phyloP scores from a whole-genome alignment of 192 early-diverging fungal genomes.

The Backusella parvicylindrica region DNA sequence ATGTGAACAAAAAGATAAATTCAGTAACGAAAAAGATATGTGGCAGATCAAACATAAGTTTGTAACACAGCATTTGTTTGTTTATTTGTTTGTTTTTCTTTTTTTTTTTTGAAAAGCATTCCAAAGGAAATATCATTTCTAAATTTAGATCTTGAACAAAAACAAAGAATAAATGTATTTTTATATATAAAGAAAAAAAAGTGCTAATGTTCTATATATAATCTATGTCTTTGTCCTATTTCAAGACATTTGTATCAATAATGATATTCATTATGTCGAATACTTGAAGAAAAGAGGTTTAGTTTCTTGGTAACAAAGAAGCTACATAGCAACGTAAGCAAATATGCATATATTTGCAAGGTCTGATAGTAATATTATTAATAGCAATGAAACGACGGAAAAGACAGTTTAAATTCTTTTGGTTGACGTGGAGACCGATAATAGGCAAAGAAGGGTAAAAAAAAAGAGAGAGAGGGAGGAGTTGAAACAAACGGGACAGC shows the following conservation, averaged over 20 bases:
- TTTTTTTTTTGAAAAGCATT: background rate
- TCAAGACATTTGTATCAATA: background rate
- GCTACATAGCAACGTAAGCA: too few species aligned
- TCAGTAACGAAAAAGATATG: too few species aligned
- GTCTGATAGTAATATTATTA: background rate
- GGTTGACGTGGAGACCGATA: background rate
- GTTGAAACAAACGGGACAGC: conserved; percentile 1
- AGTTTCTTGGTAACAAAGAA: background rate
- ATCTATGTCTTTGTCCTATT: background rate
- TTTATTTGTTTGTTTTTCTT: background rate
- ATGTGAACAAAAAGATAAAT: too few species aligned
- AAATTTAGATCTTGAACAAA: background rate
- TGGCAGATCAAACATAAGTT: too few species aligned
- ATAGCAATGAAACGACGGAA: background rate
- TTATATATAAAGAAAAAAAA: too few species aligned
- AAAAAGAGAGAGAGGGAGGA: background rate
- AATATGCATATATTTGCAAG: background rate
- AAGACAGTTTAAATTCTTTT: background rate
- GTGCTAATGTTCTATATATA: too few species aligned
- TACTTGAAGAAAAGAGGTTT: background rate
- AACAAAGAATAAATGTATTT: background rate
- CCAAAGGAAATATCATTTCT: background rate
- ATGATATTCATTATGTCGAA: background rate
- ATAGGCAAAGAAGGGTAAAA: background rate
- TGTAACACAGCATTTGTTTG: background rate